Evolutionary conservation across 2,329 filamentous ascomycete species (phyloP).

Genomic region (Chaetomium sp.): DNA sequence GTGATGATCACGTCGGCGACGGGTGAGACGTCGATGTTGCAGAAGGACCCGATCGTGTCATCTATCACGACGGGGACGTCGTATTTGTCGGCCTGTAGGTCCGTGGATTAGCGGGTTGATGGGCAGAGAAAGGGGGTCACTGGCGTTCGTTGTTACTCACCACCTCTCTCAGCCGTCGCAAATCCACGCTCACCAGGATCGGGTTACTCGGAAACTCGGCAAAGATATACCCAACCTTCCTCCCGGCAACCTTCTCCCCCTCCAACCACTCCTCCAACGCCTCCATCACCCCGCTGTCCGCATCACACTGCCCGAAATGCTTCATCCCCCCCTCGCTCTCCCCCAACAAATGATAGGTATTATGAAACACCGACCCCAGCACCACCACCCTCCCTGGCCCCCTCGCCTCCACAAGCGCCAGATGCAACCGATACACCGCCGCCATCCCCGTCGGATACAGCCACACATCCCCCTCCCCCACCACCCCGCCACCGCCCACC

Average conservation of each 20-base stretch:
- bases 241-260: slow-evolving; percentile 43
- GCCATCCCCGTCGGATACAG: slow-evolving; percentile 60
- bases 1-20: slow-evolving; percentile 54
- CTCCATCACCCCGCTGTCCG: slow-evolving; percentile 43
- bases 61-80: slow-evolving; percentile 51
- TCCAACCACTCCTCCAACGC: slow-evolving; percentile 50
- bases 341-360: slow-evolving; percentile 51
- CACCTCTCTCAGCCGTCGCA: slow-evolving; percentile 44
- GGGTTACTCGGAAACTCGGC: slow-evolving; percentile 56
- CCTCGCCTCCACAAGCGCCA: slow-evolving; percentile 42
- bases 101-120: too few relatives aligned
- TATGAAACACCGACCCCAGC: slow-evolving; percentile 56
- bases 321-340: slow-evolving; percentile 48
- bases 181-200: slow-evolving; percentile 46
- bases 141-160: slow-evolving; percentile 40
- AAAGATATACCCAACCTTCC: slow-evolving; percentile 49
- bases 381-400: slow-evolving; percentile 42
- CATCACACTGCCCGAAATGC: slow-evolving; percentile 51
- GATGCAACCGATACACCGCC: slow-evolving; percentile 49
- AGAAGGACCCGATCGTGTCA: slow-evolving; percentile 52
- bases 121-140: too few relatives aligned
- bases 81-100: slow-evolving; percentile 44
- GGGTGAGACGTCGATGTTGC: slow-evolving; percentile 53
- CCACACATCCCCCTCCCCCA: slow-evolving; percentile 49
- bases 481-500: slow-evolving; percentile 35